Conservation (phyloP, 2,329 filamentous ascomycete genomes). For the Penicillium verrucosum region DNA sequence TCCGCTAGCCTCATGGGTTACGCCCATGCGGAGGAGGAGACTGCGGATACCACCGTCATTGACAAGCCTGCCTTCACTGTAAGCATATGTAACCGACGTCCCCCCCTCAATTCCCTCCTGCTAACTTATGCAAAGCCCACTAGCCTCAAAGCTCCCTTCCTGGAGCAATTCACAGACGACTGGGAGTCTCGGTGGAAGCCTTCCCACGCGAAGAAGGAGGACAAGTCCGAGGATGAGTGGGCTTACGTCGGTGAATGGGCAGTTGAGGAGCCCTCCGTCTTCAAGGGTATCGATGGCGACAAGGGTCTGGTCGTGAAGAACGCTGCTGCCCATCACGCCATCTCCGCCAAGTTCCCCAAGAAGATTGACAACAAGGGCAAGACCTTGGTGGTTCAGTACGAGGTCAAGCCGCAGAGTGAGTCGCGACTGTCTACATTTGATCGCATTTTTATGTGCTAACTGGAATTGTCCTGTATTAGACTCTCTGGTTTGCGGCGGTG, state of each 20-base stretch:
- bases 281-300: conserved; percentile 90
- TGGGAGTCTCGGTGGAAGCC: conserved; percentile 93
- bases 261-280: conserved; percentile 86
- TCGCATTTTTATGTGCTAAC: not conserved
- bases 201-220: conserved; percentile 95
- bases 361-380: conserved; percentile 97
- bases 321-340: conserved; percentile 95
- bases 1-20: conserved; percentile 66
- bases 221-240: conserved; percentile 83
- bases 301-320: conserved; percentile 99
- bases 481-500: conserved; percentile 94
- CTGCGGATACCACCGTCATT: conserved; percentile 54
- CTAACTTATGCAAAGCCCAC: conserved; percentile 67
- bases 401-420: conserved; percentile 97
- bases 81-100: conserved; percentile 41
- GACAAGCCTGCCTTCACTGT: conserved; percentile 84
- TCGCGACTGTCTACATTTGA: conserved; percentile 20
- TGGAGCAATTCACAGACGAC: conserved; percentile 97
- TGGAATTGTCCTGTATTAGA: conserved; percentile 51
- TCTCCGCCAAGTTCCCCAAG: conserved; percentile 97
- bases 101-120: conserved; percentile 7
- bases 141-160: conserved; percentile 83
- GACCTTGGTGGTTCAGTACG: conserved; percentile 95
- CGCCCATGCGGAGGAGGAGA: conserved; percentile 66
- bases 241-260: conserved; percentile 95